Conservation (phyloP, 2,329 filamentous ascomycete genomes). For the Alternaria angustiovoidea region DNA sequence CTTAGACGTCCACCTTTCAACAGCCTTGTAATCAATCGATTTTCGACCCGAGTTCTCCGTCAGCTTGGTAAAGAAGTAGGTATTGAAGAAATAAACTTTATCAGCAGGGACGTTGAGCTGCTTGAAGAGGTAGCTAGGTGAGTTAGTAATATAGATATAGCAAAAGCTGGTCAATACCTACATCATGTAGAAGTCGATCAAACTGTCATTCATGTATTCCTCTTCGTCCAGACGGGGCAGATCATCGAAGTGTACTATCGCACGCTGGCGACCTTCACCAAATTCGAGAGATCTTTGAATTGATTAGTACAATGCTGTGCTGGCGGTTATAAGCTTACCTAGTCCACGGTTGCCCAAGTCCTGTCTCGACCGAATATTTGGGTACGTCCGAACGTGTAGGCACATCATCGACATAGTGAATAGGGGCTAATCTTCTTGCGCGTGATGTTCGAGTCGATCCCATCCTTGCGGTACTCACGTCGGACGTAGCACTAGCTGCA, state of each 20-base stretch:
- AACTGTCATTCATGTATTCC: constrained; percentile 89
- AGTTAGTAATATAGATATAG: background rate
- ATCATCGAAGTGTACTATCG: constrained; percentile 74
- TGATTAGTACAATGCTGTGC: constrained; percentile 10
- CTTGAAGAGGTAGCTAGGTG: constrained; percentile 41
- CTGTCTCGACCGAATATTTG: constrained; percentile 31
- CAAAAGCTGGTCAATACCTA: constrained; percentile 17
- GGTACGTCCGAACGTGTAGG: constrained; percentile 2
- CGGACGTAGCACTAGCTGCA: background rate
- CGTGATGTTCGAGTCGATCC: constrained; percentile 17
- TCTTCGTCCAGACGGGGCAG: constrained; percentile 81
- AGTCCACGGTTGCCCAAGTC: constrained; percentile 41
- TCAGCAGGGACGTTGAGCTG: constrained; percentile 58
- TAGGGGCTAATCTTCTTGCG: constrained; percentile 14
- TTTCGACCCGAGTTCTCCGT: constrained; percentile 62
- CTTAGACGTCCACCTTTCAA: constrained; percentile 86
- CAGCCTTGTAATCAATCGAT: constrained; percentile 81
- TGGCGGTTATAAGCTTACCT: constrained; percentile 20
- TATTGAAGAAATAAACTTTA: constrained; percentile 88
- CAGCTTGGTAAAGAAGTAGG: constrained; percentile 86
- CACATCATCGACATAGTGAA: background rate
- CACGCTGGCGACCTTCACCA: constrained; percentile 67
- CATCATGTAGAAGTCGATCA: constrained; percentile 87
- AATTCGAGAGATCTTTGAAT: constrained; percentile 65
- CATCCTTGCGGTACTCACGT: background rate